Evolutionary conservation across 129 eudicot species (phyloP).

Genomic region (Escallonia herrerae): DNA sequence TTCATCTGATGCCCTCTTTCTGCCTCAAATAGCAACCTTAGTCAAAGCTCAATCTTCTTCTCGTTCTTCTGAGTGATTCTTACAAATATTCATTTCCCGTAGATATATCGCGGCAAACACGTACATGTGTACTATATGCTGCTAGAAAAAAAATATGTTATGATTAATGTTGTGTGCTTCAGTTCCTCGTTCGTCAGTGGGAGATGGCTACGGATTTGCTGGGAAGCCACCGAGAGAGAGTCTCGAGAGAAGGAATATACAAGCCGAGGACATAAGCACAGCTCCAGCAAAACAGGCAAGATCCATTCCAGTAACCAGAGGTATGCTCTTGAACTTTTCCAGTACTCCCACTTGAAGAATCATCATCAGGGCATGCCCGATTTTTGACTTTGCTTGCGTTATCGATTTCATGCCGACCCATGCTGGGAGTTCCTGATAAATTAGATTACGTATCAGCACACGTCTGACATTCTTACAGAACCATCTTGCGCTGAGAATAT

Average conservation of each 20-base stretch:
- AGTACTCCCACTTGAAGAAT: slow-evolving; percentile 67
- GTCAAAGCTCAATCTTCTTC: no score
- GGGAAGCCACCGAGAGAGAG: slow-evolving; percentile 14
- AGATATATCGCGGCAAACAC: no score
- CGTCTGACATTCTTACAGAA: no score
- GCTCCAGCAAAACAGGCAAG: slow-evolving; percentile 76
- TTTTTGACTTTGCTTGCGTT: slow-evolving; percentile 58
- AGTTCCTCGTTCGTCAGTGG: neutral
- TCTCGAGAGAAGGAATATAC: slow-evolving; percentile 51
- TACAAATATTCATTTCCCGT: no score
- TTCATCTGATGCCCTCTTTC: no score
- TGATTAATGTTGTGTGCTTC: neutral
- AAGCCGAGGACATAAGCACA: slow-evolving; percentile 53
- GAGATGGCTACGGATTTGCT: neutral
- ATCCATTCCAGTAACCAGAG: slow-evolving; percentile 50
- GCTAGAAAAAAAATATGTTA: neutral
- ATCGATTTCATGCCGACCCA: slow-evolving; percentile 54
- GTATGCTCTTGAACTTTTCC: slow-evolving; percentile 59
- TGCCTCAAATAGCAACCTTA: no score
- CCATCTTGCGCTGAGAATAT: no score
- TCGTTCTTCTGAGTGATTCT: no score
- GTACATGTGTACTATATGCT: no score
- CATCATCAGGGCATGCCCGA: slow-evolving; percentile 69
- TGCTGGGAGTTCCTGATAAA: slow-evolving; percentile 42
- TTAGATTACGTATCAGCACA: neutral